Evolutionary conservation across 139 green algal species (phyloP), one percentile per base, ranked within the genome.

Genomic region (Auxenochlorella pyrenoidosa): DNA sequence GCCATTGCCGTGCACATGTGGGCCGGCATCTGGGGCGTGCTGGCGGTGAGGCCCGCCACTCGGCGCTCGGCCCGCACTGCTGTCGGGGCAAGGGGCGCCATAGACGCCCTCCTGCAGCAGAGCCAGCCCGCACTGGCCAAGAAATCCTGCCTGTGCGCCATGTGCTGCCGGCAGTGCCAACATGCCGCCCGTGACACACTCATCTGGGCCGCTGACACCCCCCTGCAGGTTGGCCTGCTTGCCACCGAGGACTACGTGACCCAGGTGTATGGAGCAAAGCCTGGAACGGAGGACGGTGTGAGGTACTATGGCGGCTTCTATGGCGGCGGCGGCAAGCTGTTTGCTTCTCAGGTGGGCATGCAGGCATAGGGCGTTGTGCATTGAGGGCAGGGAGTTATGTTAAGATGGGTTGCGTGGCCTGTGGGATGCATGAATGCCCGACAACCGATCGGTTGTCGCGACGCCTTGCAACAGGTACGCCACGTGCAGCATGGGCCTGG

Each of bases 1-100:
- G 96, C 96, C 44, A 91, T 95, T 34, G 91, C 96, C 26, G 94
- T 98, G 82, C 96, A 98, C 89, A 88, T 91, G 68, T 92, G 88
- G 79, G 92, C 90, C 78, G 95, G 94, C 66, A 89, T 86, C 5
- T 94, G 93, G 92, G 94, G 94, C 36, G 81, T 94, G 10, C 77
- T 94, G 3, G 90, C 89, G 34, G 88, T 91, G 70, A 43, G 70
- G 10, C 70, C 36, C 5, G 15, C 70, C 19, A 34, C 70, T 54
- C 34, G 5, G 34, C 6, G 0, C 51, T 34, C 3, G 8, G 0
- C 70, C 70, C 12, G 30, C 19, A n/a, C 68, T 16, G 16, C 26
- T 43, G 16, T 5, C 28, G 16, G 36, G 28, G 18, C 38, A 36
- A 4, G 34, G 72, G 24, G 24, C 36, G 92, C 92, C 38, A 60